Evolutionary conservation across 331 rosid species (phyloP).

Genomic region (Acacia pycnantha): DNA sequence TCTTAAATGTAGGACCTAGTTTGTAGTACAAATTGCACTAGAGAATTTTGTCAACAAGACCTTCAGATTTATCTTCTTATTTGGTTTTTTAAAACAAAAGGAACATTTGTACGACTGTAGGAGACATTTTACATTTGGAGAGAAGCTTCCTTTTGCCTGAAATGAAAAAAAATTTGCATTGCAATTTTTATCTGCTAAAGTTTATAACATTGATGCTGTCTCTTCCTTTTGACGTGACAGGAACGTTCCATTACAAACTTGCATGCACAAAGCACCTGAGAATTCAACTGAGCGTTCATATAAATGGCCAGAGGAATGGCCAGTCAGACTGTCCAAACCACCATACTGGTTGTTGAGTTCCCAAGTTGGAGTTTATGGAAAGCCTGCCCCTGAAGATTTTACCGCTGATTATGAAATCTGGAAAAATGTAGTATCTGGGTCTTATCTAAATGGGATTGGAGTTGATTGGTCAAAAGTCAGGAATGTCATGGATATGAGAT

Average conservation of each 20-base stretch:
- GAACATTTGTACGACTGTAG: background rate
- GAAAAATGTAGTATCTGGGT: conserved; percentile 73
- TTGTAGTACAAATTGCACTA: too few relatives aligned
- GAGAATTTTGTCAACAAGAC: background rate
- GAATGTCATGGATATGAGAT: conserved; percentile 96
- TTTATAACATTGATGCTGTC: conserved; percentile 6
- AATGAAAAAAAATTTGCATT: background rate
- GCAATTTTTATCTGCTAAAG: background rate
- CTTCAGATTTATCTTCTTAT: background rate
- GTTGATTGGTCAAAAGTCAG: conserved; percentile 82
- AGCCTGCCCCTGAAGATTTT: conserved; percentile 91
- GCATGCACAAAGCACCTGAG: conserved; percentile 81
- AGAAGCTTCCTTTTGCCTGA: conserved; percentile 10
- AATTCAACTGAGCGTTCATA: conserved; percentile 63
- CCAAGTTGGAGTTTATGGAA: conserved; percentile 91
- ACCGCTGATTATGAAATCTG: conserved; percentile 78
- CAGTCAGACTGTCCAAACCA: conserved; percentile 65
- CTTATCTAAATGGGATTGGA: conserved; percentile 79
- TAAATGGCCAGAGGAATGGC: conserved; percentile 93
- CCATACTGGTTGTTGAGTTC: conserved; percentile 93
- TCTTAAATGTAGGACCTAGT: too few relatives aligned
- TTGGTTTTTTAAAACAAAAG: background rate
- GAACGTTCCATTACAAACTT: conserved; percentile 77
- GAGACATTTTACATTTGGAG: background rate
- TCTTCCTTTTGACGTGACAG: conserved; percentile 42